These are phyloP conservation scores for Heritiera littoralis DNA, from an alignment of 345 rosid species.

Conservation along the genomic window DNA sequence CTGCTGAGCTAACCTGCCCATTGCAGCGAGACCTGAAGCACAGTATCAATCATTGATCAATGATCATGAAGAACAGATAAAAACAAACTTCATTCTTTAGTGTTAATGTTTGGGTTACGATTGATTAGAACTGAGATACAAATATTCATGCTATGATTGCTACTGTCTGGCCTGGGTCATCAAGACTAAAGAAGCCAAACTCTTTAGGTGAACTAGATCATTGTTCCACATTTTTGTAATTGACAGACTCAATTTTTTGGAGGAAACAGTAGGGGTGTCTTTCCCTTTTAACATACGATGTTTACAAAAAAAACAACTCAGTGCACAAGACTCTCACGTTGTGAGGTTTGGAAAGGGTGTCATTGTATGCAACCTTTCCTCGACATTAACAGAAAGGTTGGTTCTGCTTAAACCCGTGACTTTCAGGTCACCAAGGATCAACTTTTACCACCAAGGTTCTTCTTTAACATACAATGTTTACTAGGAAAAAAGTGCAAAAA, in stretches of 20 bases:
- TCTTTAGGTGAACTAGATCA: not conserved
- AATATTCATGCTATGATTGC: not conserved
- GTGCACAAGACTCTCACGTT: too few species aligned
- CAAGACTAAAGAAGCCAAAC: not conserved
- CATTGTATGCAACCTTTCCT: too few species aligned
- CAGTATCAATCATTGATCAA: not conserved
- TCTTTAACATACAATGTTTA: not conserved
- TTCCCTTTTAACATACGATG: too few species aligned
- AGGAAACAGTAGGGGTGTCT: too few species aligned
- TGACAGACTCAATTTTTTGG: not conserved
- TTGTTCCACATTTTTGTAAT: not conserved
- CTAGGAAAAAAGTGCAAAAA: not conserved
- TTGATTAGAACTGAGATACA: not conserved
- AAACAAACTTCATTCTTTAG: not conserved
- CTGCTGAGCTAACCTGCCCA: constrained; percentile 50
- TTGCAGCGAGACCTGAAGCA: constrained; percentile 50
- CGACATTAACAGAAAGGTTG: too few species aligned
- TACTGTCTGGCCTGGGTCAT: not conserved
- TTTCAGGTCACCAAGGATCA: too few species aligned
- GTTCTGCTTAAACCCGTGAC: too few species aligned
- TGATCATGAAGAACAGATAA: not conserved
- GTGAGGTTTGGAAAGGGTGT: too few species aligned
- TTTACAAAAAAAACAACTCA: too few species aligned
- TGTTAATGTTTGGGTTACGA: not conserved
- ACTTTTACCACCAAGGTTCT: too few species aligned